Conservation (phyloP, 2,329 filamentous ascomycete species). For the Aureobasidium zeae region DNA sequence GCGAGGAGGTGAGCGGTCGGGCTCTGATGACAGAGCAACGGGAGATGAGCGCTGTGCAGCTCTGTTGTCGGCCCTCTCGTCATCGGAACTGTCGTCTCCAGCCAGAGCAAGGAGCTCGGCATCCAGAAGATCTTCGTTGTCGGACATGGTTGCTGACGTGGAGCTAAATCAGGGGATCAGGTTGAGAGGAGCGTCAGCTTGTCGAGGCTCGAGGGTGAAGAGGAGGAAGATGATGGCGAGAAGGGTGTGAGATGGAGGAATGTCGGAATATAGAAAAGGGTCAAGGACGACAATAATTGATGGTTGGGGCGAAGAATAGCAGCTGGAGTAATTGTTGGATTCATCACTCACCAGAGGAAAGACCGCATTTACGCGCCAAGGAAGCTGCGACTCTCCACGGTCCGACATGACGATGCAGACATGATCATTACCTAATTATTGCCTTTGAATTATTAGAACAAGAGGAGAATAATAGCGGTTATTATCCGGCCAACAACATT, state of each 20-base stretch:
- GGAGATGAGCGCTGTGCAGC: constrained; percentile 20
- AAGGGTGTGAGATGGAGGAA: neutral
- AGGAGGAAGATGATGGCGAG: neutral
- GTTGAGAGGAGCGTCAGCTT: neutral
- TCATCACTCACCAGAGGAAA: too few relatives aligned
- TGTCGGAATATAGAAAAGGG: constrained; percentile 1
- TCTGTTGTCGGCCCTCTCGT: constrained; percentile 31
- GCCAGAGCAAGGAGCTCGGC: constrained; percentile 90
- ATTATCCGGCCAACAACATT: too few relatives aligned
- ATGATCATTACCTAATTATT: too few relatives aligned
- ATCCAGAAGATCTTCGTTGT: constrained; percentile 63
- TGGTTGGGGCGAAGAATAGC: constrained; percentile 11
- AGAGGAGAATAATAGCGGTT: too few relatives aligned
- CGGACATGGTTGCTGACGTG: constrained; percentile 54
- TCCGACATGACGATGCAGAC: constrained; percentile 4
- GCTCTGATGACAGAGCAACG: neutral
- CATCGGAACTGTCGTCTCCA: constrained; percentile 51
- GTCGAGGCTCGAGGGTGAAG: neutral
- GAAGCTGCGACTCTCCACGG: too few relatives aligned
- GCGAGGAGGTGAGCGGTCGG: constrained; percentile 28
- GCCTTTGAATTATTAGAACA: too few relatives aligned
- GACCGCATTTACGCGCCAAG: too few relatives aligned
- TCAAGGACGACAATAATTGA: too few relatives aligned
- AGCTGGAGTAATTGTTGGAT: constrained; percentile 1
- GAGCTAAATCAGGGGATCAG: constrained; percentile 1